These are phyloP conservation scores for Margaritispora aquatica DNA, from an alignment of 495 filamentous ascomycete species.

Conservation along the genomic window DNA sequence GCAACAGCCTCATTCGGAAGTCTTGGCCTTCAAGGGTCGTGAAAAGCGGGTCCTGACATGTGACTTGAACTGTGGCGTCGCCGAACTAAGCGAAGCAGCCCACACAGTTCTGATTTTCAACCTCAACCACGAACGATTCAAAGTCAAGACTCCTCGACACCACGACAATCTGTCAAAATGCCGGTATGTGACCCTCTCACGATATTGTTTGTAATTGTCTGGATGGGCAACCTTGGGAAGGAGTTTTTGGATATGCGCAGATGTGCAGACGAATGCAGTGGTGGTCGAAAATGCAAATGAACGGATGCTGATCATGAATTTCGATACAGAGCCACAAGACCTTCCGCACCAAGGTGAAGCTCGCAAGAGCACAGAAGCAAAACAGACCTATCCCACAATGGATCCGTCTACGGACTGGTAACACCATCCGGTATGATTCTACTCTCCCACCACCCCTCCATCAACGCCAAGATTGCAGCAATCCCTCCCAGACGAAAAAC, in stretches of 20 bases:
- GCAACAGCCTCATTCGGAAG: not conserved
- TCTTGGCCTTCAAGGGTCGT: not conserved
- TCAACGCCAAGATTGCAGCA: not conserved
- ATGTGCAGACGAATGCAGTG: not conserved
- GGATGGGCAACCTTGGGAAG: not conserved
- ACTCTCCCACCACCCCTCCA: not conserved
- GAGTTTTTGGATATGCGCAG: not conserved
- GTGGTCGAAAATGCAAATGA: constrained; percentile 3
- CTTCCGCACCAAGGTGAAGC: constrained; percentile 99
- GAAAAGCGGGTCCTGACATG: not conserved
- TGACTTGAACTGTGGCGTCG: not conserved
- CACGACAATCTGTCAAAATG: constrained; percentile 63
- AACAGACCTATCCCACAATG: constrained; percentile 99
- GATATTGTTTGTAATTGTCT: not conserved
- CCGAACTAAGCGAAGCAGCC: not conserved
- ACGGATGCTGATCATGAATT: constrained; percentile 24
- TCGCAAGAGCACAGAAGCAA: constrained; percentile 99
- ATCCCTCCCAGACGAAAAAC: not conserved
- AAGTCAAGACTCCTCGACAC: constrained; percentile 22
- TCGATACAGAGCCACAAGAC: constrained; percentile 85
- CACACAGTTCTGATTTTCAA: constrained; percentile 2
- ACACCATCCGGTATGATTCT: constrained; percentile 53
- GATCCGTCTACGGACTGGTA: constrained; percentile 95
- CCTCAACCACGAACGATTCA: constrained; percentile 9
- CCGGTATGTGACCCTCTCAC: constrained; percentile 54